Base-by-base conservation (phyloP, 2,329 filamentous ascomycete genomes). In the Ophiostoma triangulosporum region DNA sequence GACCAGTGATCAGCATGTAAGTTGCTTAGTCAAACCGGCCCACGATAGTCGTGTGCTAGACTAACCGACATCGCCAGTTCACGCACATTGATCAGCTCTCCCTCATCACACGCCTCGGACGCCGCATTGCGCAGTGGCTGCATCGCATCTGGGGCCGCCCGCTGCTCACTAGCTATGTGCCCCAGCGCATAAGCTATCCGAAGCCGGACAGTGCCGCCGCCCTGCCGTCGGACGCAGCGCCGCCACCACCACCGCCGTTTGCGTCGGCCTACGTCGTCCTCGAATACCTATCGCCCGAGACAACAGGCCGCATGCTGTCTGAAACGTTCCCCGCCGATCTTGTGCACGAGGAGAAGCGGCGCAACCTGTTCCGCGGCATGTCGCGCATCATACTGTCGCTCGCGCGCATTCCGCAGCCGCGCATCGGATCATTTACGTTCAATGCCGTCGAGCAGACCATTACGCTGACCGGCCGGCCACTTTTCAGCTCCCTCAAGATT, bases 381-480 rank as follows among this genome's bases (percentile, higher is more conserved):
- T 43, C 54, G 2, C 54, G 54, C 6, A 57, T 63, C 29, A 63
- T 66, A 40, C 55, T 66, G n/a, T 62, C 62, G 3, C 60, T 67
- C 7, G 61, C 64, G 15, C 61, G 59, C 24, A 45, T 65, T 35
- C 61, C 61, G 4, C 62, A 62, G 32, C 58, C 63, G 12, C 60
- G 61, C 14, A 64, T 66, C 27, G 64, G 59, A 12, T 43, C 62
- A 22, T 64, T 64, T 40, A 54, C 56, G 3, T 61, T 65, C 29
- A 43, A 63, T 57, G 32, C 48, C 2, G 55, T 60, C 53, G 55
- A 66, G 55, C 64, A 56, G 43, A 57, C 58, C 4, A 55, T 57
- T 6, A 17, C 54, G 1, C 54, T 60, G 17, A 54, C 46, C 1
- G 56, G 54, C 3, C 54, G 58, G 11, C 58, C 58, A 3, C 32